Conservation (phyloP, 345 rosid genomes). For the Hibiscus tridactylites region DNA sequence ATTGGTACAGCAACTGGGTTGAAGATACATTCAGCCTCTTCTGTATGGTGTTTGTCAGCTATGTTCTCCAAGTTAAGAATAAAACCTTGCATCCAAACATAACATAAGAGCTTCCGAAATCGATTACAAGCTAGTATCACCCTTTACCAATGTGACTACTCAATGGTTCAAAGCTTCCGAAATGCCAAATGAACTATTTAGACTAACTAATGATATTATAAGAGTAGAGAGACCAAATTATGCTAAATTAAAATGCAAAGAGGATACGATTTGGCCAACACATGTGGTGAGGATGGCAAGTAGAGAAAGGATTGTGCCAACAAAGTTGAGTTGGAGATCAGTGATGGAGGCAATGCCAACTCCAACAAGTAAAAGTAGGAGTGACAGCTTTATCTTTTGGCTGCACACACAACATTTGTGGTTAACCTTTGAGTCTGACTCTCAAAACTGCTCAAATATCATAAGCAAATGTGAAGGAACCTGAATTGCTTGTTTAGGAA, state of each 20-base stretch:
- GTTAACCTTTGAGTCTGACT: not conserved
- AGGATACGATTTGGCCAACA: constrained; percentile 95
- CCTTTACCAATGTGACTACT: too few species aligned
- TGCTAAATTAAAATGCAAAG: not conserved
- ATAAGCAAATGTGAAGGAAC: constrained; percentile 12
- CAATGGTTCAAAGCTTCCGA: too few species aligned
- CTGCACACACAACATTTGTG: constrained; percentile 33
- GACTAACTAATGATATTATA: too few species aligned
- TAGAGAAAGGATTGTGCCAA: constrained; percentile 71
- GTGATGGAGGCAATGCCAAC: constrained; percentile 93
- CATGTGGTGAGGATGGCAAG: constrained; percentile 90
- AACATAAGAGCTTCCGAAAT: too few species aligned
- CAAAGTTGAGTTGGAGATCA: constrained; percentile 84
- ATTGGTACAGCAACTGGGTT: constrained; percentile 90
- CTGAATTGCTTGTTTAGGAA: constrained; percentile 91
- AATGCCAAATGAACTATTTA: too few species aligned
- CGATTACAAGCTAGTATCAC: too few species aligned
- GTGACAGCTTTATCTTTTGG: constrained; percentile 63
- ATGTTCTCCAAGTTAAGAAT: too few species aligned
- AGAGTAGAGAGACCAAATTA: too few species aligned
- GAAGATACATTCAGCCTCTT: constrained; percentile 90
- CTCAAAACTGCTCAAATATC: not conserved
- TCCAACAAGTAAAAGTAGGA: constrained; percentile 61
- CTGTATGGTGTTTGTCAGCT: constrained; percentile 28
- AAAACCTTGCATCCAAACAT: too few species aligned